Evolutionary conservation across 441 rosid genomes (phyloP).

Genomic region (Brassica hybrid): DNA sequence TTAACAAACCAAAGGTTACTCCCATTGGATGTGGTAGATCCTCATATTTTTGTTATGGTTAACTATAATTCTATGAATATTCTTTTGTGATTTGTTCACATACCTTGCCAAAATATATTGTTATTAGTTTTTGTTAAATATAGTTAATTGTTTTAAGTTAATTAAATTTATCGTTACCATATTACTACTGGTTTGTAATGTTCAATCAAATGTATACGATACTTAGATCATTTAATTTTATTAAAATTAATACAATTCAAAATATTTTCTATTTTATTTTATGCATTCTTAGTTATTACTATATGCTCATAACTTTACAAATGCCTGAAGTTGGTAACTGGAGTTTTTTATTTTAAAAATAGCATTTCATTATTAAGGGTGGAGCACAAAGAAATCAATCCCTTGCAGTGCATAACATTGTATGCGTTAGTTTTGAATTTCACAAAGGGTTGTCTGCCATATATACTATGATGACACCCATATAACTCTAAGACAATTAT

Average conservation of each 20-base stretch:
- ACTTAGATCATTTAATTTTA: background rate
- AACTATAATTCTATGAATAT: background rate
- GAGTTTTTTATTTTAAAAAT: too few relatives aligned
- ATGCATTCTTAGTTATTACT: too few relatives aligned
- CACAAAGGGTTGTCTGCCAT: background rate
- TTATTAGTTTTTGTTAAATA: background rate
- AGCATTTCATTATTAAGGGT: background rate
- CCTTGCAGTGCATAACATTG: background rate
- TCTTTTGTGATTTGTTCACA: background rate
- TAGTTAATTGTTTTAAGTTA: background rate
- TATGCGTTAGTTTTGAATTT: background rate
- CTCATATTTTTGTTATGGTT: background rate
- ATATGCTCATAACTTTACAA: too few relatives aligned
- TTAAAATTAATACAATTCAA: background rate
- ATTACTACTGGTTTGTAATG: background rate
- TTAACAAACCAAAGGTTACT: background rate
- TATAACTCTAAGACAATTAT: background rate
- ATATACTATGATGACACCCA: background rate
- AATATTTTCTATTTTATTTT: background rate
- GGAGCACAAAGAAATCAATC: background rate
- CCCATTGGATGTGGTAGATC: slow-evolving; percentile 20
- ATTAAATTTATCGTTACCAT: background rate
- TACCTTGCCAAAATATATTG: background rate
- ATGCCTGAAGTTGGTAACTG: too few relatives aligned
- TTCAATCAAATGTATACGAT: background rate